These are phyloP conservation scores for Rutstroemia sp. DNA, from an alignment of 2,329 filamentous ascomycete genomes.

Conservation along the genomic window DNA sequence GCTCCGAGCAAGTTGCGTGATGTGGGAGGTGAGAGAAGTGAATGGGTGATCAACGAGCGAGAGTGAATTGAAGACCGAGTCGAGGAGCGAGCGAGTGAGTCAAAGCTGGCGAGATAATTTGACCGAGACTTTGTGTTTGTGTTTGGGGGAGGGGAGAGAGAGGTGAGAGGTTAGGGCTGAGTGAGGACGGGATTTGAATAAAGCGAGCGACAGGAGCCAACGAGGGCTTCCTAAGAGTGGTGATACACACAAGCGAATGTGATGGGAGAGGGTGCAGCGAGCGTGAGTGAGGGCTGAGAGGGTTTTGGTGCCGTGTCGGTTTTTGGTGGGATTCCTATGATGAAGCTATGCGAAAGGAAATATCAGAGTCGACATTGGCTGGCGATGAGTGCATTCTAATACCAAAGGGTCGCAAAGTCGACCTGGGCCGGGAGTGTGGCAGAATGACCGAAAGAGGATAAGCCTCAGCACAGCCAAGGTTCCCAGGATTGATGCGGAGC, in stretches of 20 bases:
- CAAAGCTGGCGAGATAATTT: conserved; percentile 17
- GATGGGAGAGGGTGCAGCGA: conserved; percentile 16
- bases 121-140: conserved; percentile 25
- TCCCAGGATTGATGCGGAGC: conserved; percentile 9
- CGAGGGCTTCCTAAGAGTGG: conserved; percentile 56
- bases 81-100: conserved; percentile 14
- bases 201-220: conserved; percentile 71
- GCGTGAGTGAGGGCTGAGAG: conserved; percentile 10
- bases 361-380: conserved; percentile 13
- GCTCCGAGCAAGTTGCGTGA: background rate
- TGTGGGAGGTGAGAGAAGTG: too few species aligned
- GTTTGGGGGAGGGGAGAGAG: conserved; percentile 1
- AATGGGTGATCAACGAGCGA: too few species aligned
- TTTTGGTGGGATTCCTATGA: background rate
- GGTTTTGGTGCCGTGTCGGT: background rate
- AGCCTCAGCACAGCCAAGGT: conserved; percentile 14
- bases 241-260: conserved; percentile 30
- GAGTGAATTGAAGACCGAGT: conserved; percentile 6
- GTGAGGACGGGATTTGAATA: conserved; percentile 24
- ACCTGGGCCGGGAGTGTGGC: conserved; percentile 7
- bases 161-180: conserved; percentile 21
- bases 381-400: conserved; percentile 26
- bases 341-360: conserved; percentile 11
- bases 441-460: conserved; percentile 9
- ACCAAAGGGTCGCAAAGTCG: conserved; percentile 22